These are phyloP conservation scores for Purshia tridentata DNA, from an alignment of 306 rosid genomes.

Conservation along the genomic window DNA sequence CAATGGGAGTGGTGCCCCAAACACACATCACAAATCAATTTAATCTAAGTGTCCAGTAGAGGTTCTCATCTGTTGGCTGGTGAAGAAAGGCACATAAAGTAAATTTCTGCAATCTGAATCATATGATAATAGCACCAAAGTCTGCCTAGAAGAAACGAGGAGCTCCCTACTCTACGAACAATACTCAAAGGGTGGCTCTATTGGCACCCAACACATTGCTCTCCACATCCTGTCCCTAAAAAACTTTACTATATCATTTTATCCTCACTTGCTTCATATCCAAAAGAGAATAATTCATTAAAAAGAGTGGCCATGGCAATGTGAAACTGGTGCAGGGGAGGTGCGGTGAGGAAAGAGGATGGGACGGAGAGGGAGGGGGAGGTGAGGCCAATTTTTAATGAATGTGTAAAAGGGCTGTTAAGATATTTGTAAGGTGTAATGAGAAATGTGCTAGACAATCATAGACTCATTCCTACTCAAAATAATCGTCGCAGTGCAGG, in stretches of 20 bases:
- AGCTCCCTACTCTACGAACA: conserved; percentile 29
- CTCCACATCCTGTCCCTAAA: not conserved
- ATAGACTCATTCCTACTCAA: conserved; percentile 13
- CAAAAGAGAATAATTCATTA: not conserved
- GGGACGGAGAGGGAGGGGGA: not conserved
- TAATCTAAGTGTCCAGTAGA: not conserved
- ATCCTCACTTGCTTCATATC: not conserved
- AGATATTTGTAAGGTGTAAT: not conserved
- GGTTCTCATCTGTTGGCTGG: conserved; percentile 4
- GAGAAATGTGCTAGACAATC: not conserved
- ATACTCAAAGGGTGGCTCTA: conserved; percentile 2
- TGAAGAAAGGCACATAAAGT: conserved; percentile 4
- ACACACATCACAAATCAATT: not conserved
- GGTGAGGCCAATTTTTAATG: not conserved
- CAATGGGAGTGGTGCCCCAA: not conserved
- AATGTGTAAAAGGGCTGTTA: not conserved
- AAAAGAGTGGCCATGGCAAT: not conserved
- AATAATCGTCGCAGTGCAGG: conserved; percentile 16
- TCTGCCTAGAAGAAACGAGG: conserved; percentile 18
- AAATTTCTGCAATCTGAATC: not conserved
- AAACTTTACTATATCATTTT: conserved; percentile 3
- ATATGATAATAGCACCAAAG: conserved; percentile 4
- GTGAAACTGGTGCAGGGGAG: not conserved
- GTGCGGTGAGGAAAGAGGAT: not conserved
- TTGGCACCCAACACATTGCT: conserved; percentile 17